Base-by-base conservation (phyloP, 805 yeast genomes). In the Wickerhamomyces kurtzmanii region DNA sequence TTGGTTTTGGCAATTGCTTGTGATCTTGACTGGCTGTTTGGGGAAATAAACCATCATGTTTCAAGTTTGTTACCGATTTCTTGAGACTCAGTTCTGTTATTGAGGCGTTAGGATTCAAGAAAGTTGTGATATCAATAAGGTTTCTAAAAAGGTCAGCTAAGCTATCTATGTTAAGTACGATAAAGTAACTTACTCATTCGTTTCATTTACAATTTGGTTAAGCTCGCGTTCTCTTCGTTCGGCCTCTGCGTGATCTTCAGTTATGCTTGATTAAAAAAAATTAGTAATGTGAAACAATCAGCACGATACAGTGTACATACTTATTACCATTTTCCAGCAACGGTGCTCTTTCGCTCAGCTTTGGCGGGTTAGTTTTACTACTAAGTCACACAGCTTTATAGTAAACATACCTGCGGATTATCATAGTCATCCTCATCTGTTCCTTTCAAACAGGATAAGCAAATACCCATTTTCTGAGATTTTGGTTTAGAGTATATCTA, bases 401-500 rank as follows among this genome's bases (percentile, higher is more conserved):
- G 15, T 11, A n/a, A 15, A 11, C 68, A 34, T 24, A 59, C 55
- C 33, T 36, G 38, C 18, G 40, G 30, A 13, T 65, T 71, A 31
- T 59, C 60, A 15, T 57, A 61, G 17, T 51, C 65, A 24, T 55
- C 59, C 12, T 50, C 59, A 12, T 47, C 52, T 20, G 26, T 32
- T 5, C 51, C 46, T 22, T 50, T 38, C 12, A 67, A 49, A 37
- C 73, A 67, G 12, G 73, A 67, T 22, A 65, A 48, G 41, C 73
- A 67, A 29, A 52, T 36, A 20, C 74, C 74, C 74, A 67, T 67
- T 14, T 30, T 9, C 34, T 12, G 5, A 5, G 5, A 28, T 16
- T 8, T n/a, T n/a, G n/a, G n/a, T n/a, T n/a, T n/a, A n/a, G n/a
- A n/a, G n/a, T n/a, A n/a, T n/a, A n/a, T n/a, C n/a, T n/a, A n/a